Evolutionary conservation across 345 rosid species (phyloP), one percentile per base, ranked within the genome.

Genomic region (Aurinia saxatilis): DNA sequence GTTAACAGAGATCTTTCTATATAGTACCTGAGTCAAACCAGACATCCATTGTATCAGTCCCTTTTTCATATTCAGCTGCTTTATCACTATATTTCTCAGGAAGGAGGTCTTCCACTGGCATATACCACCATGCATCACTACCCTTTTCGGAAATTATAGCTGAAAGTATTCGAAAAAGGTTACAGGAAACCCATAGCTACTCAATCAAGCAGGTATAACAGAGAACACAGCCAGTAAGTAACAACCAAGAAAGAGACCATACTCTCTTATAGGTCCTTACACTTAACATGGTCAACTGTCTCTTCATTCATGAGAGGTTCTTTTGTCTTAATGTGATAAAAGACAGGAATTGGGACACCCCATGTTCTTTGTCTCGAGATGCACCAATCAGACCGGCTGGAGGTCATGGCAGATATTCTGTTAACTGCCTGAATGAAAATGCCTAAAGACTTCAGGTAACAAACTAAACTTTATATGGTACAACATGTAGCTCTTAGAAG

Each of bases 1-100:
- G 21, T 12, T 38, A n/a, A 37, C 19, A 39, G 31, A 27, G 31
- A 9, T 60, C 18, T 39, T 55, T 67, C 25, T 3, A 46, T 53
- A 23, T 39, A 51, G 44, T 77, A 92, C 96, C 93, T 54, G 98
- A 92, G 82, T 92, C 95, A 75, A 92, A 92, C 96, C 89, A 92
- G 68, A 92, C 98, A 72, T 92, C 98, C 98, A 92, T 92, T 15
- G 98, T 92, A 77, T 92, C 98, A 23, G 85, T 85, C 59, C 96
- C 96, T 64, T 87, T 92, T 66, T 83, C 95, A 73, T 83, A 92
- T 38, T 83, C 81, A 17, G 84, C 84, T 39, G 96, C 86, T 74
- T 83, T 72, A 64, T 76, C 84, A 42, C 73, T 78, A 74, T 86
- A 92, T 35, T 73, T 82, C 19, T 80, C 89, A 59, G 98, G 96